Percentiles rank a stretch among this genome's conserved stretches.
phyloP scores from a whole-genome alignment of 2,329 filamentous ascomycete species.

The Talaromyces sp. region DNA sequence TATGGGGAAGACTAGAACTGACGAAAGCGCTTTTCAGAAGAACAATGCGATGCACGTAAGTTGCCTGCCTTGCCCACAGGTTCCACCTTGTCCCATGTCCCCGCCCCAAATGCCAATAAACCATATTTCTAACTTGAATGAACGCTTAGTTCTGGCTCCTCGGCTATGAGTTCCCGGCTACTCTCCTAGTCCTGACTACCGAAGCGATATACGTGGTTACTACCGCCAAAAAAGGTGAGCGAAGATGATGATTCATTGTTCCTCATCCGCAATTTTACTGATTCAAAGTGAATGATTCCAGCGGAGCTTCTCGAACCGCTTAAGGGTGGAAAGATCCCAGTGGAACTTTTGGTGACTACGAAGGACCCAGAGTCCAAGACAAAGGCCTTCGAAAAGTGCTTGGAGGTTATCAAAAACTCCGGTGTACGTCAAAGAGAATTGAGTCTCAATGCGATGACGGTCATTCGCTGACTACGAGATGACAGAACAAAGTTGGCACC shows the following conservation, averaged over 20 bases:
- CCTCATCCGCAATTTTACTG: not conserved
- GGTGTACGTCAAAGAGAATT: slow-evolving; percentile 66
- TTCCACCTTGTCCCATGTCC: not conserved
- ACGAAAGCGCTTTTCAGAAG: slow-evolving; percentile 85
- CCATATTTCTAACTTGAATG: slow-evolving; percentile 7
- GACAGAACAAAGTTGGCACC: slow-evolving; percentile 83
- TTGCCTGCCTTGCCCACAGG: not conserved
- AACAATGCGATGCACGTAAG: slow-evolving; percentile 94
- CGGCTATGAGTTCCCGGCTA: slow-evolving; percentile 97
- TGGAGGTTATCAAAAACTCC: slow-evolving; percentile 82
- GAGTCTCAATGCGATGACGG: not conserved
- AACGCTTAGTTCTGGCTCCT: slow-evolving; percentile 87
- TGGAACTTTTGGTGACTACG: slow-evolving; percentile 87
- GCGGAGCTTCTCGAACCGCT: slow-evolving; percentile 91
- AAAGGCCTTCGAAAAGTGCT: slow-evolving; percentile 81
- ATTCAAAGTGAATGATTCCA: slow-evolving; percentile 41
- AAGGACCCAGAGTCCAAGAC: slow-evolving; percentile 92
- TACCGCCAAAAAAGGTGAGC: slow-evolving; percentile 89
- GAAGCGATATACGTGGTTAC: slow-evolving; percentile 91
- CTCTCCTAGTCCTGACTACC: slow-evolving; percentile 85
- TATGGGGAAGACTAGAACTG: slow-evolving; percentile 88
- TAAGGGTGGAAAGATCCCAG: slow-evolving; percentile 86
- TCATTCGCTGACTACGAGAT: slow-evolving; percentile 10
- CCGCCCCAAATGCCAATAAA: not conserved
- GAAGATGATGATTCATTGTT: not conserved